Evolutionary conservation across 441 rosid genomes (phyloP), one percentile per base, ranked within the genome.

Genomic region (Jatropha multifida): DNA sequence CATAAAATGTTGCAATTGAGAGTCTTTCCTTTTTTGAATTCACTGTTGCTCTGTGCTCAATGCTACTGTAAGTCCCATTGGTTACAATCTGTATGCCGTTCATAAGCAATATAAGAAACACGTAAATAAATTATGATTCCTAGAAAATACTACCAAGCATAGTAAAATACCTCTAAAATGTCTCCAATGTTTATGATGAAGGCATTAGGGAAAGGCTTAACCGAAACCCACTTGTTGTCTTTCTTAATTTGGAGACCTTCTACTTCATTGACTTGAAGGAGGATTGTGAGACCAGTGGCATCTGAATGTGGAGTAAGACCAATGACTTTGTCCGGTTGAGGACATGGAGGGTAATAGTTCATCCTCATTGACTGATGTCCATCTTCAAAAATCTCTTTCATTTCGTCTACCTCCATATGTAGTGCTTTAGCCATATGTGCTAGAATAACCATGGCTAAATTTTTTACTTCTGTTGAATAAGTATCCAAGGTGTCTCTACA

Each of bases 281-380:
- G 78, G 17, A 82, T 76, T 4, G 85, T 79, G 42, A 79, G 76
- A 20, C 74, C 82, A 5, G 52, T 10, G 10, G 74, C 78, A 77
- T 82, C 85, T 2, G 85, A 82, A 71, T 82, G 85, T 26, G 80
- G 78, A n/a, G 61, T 73, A 7, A 82, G 79, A 54, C 85, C 83
- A 40, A 83, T 74, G 18, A 73, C 81, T 38, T 38, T 64, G 7
- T 83, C 77, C 2, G 83, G 83, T 7, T 78, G 55, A 0, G 85
- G 81, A 44, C 83, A 76, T 13, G 88, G 86, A 42, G 89, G 90
- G 68, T 87, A 89, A 64, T 83, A 89, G 74, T 89, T 86, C 86
- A 86, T 77, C 78, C 88, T 85, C 81, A 85, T 66, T 5, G 86
- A 7, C 56, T 85, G 89, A 42, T 70, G 55, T 56, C 85, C 90